Evolutionary conservation across 805 yeast species (phyloP), one percentile per base, ranked within the genome.

Genomic region (Metschnikowia colocasiae): DNA sequence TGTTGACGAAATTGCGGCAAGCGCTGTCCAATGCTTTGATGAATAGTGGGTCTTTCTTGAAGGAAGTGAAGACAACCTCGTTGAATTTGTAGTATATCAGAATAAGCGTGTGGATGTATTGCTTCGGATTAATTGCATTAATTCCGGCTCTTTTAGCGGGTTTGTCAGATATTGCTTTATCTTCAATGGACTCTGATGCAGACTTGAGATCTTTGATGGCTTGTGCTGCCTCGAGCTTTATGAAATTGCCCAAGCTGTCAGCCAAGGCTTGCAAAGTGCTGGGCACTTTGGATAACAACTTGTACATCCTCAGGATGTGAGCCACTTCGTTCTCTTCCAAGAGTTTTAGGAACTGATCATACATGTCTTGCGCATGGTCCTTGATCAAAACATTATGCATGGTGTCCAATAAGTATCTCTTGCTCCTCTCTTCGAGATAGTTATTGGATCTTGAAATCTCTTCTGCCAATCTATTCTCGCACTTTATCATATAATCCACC

Each of bases 1-100:
- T 75, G 67, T 94, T 94, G 59, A 95, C 88, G 58, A 85, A 91
- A 31, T 79, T 74, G 50, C 86, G 82, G 57, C 96, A 92, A 1
- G 97, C 97, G 55, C 79, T 81, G 62, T 94, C 98, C 55, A 94
- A 76, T 0, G 97, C 88, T 61, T 85, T 87, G 46, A 86, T 86
- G 71, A 94, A 87, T 18, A 82, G 78, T 2, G 89, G 80, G 62
- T 88, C 86, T 53, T 80, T 80, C 49, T 78, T 81, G 63, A 92
- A 89, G 2, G 95, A 84, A 33, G 61, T 64, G 42, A 67, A 69
- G 29, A 87, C 91, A 49, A 89, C 79, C 7, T 71, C 73, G 51
- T 78, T 80, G 67, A 82, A 94, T 52, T 81, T 80, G 47, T 73
- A 64, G 65, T 91, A 85, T 22, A 90, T 84, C 33, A 73, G 72